Conservation (phyloP, 805 yeast genomes). For the Kuraishia capsulata region DNA sequence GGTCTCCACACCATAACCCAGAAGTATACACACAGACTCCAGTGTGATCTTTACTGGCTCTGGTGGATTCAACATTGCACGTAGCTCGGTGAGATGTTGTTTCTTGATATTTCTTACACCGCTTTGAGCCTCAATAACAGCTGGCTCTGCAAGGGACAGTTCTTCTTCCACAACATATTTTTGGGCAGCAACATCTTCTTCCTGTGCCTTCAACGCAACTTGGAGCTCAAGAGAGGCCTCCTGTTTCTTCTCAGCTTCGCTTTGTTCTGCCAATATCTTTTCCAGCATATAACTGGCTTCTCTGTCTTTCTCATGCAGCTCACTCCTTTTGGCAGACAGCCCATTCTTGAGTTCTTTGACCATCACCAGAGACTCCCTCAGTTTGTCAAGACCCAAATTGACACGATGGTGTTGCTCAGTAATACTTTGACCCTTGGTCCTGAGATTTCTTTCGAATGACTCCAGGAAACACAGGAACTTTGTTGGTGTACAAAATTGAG, state of each 20-base stretch:
- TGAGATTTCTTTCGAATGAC: slow-evolving; percentile 33
- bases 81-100: slow-evolving; percentile 80
- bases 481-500: slow-evolving; percentile 37
- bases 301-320: slow-evolving; percentile 44
- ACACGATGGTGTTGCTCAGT: slow-evolving; percentile 67
- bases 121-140: slow-evolving; percentile 71
- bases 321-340: slow-evolving; percentile 42
- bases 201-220: slow-evolving; percentile 59
- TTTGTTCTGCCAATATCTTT: slow-evolving; percentile 74
- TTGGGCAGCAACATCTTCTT: slow-evolving; percentile 45
- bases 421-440: slow-evolving; percentile 33
- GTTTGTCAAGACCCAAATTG: slow-evolving; percentile 61
- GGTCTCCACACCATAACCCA: slow-evolving; percentile 54
- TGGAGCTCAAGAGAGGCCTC: slow-evolving; percentile 78
- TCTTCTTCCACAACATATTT: slow-evolving; percentile 48
- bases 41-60: slow-evolving; percentile 74
- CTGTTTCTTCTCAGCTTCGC: slow-evolving; percentile 84
- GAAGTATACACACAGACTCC: slow-evolving; percentile 79
- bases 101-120: slow-evolving; percentile 93
- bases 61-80: slow-evolving; percentile 90
- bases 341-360: slow-evolving; percentile 51
- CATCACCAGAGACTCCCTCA: slow-evolving; percentile 68
- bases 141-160: slow-evolving; percentile 74
- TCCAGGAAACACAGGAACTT: slow-evolving; percentile 38
- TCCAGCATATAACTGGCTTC: slow-evolving; percentile 68